Conservation (phyloP, 1,284 basidiomycete species). For the Moesziomyces antarcticus region DNA sequence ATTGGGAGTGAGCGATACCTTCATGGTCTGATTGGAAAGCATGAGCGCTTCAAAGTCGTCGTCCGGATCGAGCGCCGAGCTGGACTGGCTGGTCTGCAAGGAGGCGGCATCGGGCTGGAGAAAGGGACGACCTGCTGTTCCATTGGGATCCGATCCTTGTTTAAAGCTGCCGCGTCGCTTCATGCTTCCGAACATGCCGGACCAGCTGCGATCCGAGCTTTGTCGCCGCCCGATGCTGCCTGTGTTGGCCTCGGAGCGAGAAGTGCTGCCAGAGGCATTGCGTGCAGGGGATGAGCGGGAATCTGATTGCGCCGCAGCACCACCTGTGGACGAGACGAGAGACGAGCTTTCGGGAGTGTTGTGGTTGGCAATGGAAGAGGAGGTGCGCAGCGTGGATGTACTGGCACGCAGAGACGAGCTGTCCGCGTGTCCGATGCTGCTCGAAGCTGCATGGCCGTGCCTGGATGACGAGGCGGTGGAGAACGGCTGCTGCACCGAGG, state of each 20-base stretch:
- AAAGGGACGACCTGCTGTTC: constrained; percentile 11
- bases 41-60: constrained; percentile 62
- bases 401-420: constrained; percentile 16
- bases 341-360: constrained; percentile 1
- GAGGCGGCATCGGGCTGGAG: constrained; percentile 8
- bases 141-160: constrained; percentile 37
- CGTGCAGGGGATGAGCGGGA: constrained; percentile 4
- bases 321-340: constrained; percentile 7
- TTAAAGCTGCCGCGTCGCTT: constrained; percentile 58
- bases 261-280: constrained; percentile 1
- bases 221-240: constrained; percentile 26
- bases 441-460: constrained; percentile 27
- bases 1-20: constrained; percentile 87
- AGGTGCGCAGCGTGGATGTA: constrained; percentile 26
- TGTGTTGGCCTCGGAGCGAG: constrained; percentile 4
- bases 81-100: background rate
- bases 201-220: constrained; percentile 47
- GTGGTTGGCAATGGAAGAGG: constrained; percentile 22
- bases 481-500: constrained; percentile 20
- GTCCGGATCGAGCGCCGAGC: constrained; percentile 35
- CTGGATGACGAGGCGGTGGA: constrained; percentile 11
- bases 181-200: constrained; percentile 45
- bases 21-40: constrained; percentile 59
- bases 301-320: constrained; percentile 3
- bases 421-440: constrained; percentile 21